These are phyloP conservation scores for Aspergillus sp. DNA, from an alignment of 2,329 filamentous ascomycete genomes.

Conservation along the genomic window DNA sequence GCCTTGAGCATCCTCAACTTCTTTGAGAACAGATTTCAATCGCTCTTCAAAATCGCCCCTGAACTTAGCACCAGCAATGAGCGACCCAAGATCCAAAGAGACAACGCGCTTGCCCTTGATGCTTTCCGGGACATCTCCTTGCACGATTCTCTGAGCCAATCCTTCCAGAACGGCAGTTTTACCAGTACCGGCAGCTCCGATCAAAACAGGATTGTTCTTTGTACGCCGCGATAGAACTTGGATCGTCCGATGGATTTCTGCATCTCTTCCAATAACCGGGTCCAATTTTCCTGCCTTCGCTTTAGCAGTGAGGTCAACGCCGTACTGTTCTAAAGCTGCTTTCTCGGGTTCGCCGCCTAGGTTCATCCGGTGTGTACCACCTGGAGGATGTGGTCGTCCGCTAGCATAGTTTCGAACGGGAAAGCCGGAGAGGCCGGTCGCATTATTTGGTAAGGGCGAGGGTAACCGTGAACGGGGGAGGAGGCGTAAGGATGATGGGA, in stretches of 20 bases:
- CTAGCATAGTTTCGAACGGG: slow-evolving; percentile 53
- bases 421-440: slow-evolving; percentile 9
- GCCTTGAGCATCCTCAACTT: slow-evolving; percentile 85
- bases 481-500: slow-evolving; percentile 19
- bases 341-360: slow-evolving; percentile 75
- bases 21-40: slow-evolving; percentile 84
- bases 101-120: slow-evolving; percentile 93
- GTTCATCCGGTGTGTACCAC: slow-evolving; percentile 93
- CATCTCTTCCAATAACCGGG: slow-evolving; percentile 89
- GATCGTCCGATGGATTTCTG: slow-evolving; percentile 90
- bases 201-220: slow-evolving; percentile 95
- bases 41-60: slow-evolving; percentile 95
- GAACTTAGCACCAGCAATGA: slow-evolving; percentile 95
- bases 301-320: slow-evolving; percentile 81
- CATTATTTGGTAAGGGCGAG: slow-evolving; percentile 10
- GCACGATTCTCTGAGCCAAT: slow-evolving; percentile 82
- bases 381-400: slow-evolving; percentile 75
- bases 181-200: slow-evolving; percentile 84
- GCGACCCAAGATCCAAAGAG: slow-evolving; percentile 79
- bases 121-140: slow-evolving; percentile 91
- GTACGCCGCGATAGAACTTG: slow-evolving; percentile 89
- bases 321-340: slow-evolving; percentile 84
- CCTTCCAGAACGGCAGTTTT: slow-evolving; percentile 95
- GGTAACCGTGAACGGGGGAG: slow-evolving; percentile 20
- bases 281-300: slow-evolving; percentile 90